phyloP scores from a whole-genome alignment of 1,284 basidiomycete genomes.

The Leccinum griseonigrum region DNA sequence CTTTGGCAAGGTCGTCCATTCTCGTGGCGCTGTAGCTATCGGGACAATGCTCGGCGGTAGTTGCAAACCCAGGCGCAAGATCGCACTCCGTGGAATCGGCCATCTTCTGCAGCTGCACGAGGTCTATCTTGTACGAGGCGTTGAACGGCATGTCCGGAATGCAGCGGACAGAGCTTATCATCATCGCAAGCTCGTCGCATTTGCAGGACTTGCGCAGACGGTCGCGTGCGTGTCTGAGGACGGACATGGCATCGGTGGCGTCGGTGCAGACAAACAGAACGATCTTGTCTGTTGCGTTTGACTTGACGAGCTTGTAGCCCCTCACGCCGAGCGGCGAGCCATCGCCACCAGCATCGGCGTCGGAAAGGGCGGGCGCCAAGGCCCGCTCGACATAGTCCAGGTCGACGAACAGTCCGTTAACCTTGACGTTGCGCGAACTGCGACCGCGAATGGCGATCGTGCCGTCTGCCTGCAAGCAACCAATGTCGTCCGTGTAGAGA shows the following conservation, averaged over 20 bases:
- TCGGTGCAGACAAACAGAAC: conserved; percentile 22
- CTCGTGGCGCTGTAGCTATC: conserved; percentile 3
- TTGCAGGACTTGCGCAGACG: conserved; percentile 11
- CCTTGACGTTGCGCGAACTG: conserved; percentile 29
- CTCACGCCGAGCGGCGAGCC: conserved; percentile 6
- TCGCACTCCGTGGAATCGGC: conserved; percentile 15
- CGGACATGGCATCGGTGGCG: conserved; percentile 14
- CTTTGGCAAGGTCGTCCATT: conserved; percentile 8
- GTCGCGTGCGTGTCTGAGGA: conserved; percentile 25
- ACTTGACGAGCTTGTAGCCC: conserved; percentile 28
- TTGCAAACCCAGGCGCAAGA: background rate
- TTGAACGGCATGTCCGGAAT: conserved; percentile 30
- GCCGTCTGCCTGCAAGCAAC: conserved; percentile 23
- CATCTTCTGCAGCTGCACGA: conserved; percentile 22
- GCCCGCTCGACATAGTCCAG: conserved; percentile 25
- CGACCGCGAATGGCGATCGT: conserved; percentile 25
- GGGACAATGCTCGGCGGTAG: background rate
- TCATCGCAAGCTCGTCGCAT: conserved; percentile 21
- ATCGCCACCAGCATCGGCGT: background rate
- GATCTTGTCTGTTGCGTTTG: conserved; percentile 21
- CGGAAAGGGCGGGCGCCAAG: conserved; percentile 19
- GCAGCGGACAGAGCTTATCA: conserved; percentile 21
- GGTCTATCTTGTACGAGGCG: conserved; percentile 28
- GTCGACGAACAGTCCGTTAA: conserved; percentile 27
- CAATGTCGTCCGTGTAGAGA: conserved; percentile 29